Conservation (phyloP, 441 rosid species). For the Melastoma candidum region DNA sequence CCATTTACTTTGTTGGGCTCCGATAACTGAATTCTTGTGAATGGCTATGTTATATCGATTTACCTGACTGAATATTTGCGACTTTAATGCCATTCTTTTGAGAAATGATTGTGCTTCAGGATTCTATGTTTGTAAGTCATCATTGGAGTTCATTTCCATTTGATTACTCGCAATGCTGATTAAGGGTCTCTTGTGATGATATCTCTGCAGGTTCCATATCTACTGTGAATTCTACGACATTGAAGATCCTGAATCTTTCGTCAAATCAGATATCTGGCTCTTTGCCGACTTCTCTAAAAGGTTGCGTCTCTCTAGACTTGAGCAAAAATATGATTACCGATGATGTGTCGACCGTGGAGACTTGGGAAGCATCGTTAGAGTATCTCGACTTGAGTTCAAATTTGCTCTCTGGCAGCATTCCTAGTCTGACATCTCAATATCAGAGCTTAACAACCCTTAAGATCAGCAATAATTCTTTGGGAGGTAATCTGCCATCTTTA, state of each 20-base stretch:
- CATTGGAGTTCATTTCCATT: not conserved
- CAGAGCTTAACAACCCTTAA: constrained; percentile 40
- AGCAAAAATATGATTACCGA: constrained; percentile 65
- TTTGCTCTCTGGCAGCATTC: constrained; percentile 56
- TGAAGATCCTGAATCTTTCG: constrained; percentile 67
- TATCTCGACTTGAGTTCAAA: constrained; percentile 82
- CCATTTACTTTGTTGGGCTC: too few species aligned
- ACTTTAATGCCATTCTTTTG: too few species aligned
- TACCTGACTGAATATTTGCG: too few species aligned
- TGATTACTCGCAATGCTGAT: not conserved
- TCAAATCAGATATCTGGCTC: constrained; percentile 63
- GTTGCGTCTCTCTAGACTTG: constrained; percentile 46
- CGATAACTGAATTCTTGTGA: too few species aligned
- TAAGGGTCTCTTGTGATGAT: constrained; percentile 1
- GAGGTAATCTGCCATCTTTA: constrained; percentile 52
- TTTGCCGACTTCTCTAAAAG: constrained; percentile 41
- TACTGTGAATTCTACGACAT: constrained; percentile 48
- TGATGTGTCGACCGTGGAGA: constrained; percentile 40
- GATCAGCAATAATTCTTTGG: constrained; percentile 51
- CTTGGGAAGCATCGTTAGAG: constrained; percentile 64
- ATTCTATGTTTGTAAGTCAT: too few species aligned
- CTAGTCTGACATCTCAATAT: constrained; percentile 44
- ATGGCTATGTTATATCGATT: too few species aligned
- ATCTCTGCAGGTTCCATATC: constrained; percentile 51
- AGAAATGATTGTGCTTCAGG: too few species aligned